phyloP scores from a whole-genome alignment of 1,284 basidiomycete genomes.

The Ustilago hordei region DNA sequence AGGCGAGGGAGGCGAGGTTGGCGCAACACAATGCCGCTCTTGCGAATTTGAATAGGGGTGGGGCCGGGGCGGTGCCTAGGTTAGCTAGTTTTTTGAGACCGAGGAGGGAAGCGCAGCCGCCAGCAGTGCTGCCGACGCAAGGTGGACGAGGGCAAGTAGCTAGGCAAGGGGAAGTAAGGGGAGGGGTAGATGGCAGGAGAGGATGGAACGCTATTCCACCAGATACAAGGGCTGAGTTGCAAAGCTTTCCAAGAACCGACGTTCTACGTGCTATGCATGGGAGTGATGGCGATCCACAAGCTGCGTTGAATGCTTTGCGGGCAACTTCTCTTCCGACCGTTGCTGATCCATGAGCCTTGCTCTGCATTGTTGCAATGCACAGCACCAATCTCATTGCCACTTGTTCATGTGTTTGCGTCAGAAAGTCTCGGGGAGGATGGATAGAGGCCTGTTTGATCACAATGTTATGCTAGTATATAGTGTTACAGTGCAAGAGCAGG shows the following conservation, averaged over 20 bases:
- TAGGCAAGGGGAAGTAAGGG: neutral
- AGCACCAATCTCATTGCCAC: neutral
- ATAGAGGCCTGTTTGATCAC: neutral
- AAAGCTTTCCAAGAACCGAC: neutral
- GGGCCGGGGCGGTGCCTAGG: conserved; percentile 7
- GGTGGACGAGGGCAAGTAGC: neutral
- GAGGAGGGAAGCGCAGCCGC: conserved; percentile 2
- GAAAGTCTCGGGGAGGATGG: neutral
- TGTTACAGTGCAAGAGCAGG: neutral
- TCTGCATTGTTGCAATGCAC: neutral
- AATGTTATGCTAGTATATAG: neutral
- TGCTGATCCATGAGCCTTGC: neutral
- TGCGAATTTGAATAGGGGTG: conserved; percentile 5
- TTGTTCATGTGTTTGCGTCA: neutral
- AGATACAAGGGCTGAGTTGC: conserved; percentile 1
- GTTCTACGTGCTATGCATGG: conserved; percentile 10
- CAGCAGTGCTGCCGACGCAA: neutral
- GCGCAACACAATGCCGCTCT: conserved; percentile 26
- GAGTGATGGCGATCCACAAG: conserved; percentile 6
- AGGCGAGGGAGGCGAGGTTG: conserved; percentile 26
- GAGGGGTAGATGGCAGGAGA: neutral
- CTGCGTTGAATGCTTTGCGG: neutral
- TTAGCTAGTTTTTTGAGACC: conserved; percentile 28
- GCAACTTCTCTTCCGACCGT: neutral
- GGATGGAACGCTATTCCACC: conserved; percentile 26